Evolutionary conservation across 139 green algal species (phyloP).

Genomic region (Edaphochlamys debaryana): DNA sequence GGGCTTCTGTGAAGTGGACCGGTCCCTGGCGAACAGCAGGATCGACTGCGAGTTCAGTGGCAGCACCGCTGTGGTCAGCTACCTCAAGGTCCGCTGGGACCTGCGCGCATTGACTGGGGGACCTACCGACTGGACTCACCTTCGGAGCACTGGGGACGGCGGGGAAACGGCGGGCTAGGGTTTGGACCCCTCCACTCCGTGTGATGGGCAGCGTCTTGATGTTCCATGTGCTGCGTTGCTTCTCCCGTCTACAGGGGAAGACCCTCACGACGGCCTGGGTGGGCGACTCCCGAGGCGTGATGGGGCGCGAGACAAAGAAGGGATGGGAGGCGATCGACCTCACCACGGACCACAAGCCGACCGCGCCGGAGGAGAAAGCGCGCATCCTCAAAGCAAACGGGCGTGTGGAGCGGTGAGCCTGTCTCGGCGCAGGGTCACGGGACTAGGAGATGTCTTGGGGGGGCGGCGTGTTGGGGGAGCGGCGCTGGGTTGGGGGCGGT

Average conservation of each 20-base stretch:
- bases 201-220: no score
- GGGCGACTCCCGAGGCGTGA: constrained; percentile 83
- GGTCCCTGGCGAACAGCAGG: constrained; percentile 52
- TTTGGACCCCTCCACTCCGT: no score
- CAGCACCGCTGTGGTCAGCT: constrained; percentile 78
- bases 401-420: constrained; percentile 79
- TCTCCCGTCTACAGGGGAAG: constrained; percentile 50
- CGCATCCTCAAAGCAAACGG: constrained; percentile 82
- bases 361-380: constrained; percentile 70
- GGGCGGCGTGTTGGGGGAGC: not conserved
- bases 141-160: no score
- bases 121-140: no score
- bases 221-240: no score
- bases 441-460: no score
- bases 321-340: constrained; percentile 73
- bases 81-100: constrained; percentile 63
- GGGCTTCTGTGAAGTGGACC: constrained; percentile 80
- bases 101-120: no score
- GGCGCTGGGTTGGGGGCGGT: not conserved
- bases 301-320: constrained; percentile 50
- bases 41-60: constrained; percentile 89
- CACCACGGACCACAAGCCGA: constrained; percentile 93
- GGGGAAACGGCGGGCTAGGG: no score
- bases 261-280: constrained; percentile 87
- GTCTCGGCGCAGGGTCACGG: no score